phyloP scores from a whole-genome alignment of 2,329 filamentous ascomycete genomes.

The Cordyceps tenuipes region DNA sequence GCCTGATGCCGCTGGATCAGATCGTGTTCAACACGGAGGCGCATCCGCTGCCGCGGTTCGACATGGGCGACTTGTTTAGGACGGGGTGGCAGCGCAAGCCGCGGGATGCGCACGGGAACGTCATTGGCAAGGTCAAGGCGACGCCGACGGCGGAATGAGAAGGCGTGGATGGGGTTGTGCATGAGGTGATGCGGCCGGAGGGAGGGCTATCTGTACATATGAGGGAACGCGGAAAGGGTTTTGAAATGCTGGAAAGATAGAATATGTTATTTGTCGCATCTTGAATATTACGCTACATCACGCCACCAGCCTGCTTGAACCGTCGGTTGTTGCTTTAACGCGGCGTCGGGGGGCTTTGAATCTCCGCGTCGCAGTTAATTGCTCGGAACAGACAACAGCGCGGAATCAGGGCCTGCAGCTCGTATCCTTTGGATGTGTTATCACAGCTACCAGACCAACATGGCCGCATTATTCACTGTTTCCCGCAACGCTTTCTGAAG shows the following conservation, averaged over 20 bases:
- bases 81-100: conserved; percentile 75
- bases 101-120: conserved; percentile 38
- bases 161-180: neutral
- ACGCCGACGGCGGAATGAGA: neutral
- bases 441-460: too few relatives aligned
- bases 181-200: neutral
- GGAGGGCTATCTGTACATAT: neutral
- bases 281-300: neutral
- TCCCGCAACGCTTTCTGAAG: too few relatives aligned
- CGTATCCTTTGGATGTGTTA: too few relatives aligned
- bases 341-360: too few relatives aligned
- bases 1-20: conserved; percentile 75
- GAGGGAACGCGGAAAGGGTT: neutral
- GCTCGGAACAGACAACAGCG: too few relatives aligned
- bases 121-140: conserved; percentile 15
- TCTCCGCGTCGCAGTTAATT: too few relatives aligned
- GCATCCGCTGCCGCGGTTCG: conserved; percentile 80
- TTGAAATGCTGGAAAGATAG: neutral
- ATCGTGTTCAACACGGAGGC: conserved; percentile 95
- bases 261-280: neutral
- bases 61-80: conserved; percentile 66
- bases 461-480: too few relatives aligned
- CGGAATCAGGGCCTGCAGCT: too few relatives aligned
- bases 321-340: too few relatives aligned
- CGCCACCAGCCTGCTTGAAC: too few relatives aligned